Conservation (phyloP, 2,329 filamentous ascomycete genomes). For the Myriosclerotinia scirpicola region DNA sequence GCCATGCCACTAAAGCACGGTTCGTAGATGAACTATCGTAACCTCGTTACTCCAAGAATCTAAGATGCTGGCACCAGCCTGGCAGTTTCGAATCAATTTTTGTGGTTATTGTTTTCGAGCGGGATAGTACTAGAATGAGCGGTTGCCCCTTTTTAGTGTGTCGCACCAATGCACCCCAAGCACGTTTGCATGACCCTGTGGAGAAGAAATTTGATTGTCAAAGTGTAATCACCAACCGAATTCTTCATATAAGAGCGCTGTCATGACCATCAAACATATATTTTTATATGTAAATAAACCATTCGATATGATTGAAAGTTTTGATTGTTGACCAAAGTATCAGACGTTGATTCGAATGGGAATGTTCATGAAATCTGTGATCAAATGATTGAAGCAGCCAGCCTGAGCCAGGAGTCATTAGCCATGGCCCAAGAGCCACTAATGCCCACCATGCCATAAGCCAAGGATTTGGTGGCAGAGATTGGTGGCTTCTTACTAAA, state of each 20-base stretch:
- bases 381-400: no score
- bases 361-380: neutral
- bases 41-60: neutral
- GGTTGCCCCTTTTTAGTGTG: constrained; percentile 11
- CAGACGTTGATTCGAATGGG: neutral
- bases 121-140: neutral
- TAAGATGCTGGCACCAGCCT: neutral
- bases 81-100: constrained; percentile 15
- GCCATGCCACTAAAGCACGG: constrained; percentile 14
- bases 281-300: neutral
- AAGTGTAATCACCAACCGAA: neutral
- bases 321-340: neutral
- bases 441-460: no score
- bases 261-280: neutral
- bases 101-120: neutral
- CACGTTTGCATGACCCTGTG: constrained; percentile 8
- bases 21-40: neutral
- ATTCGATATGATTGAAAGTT: neutral
- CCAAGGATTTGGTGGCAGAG: no score
- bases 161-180: constrained; percentile 13
- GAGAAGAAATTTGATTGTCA: neutral
- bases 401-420: no score
- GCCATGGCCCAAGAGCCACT: no score
- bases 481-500: no score
- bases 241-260: constrained; percentile 1